Conservation (phyloP, 805 yeast genomes). For the Cyberlindnera euphorbiae region DNA sequence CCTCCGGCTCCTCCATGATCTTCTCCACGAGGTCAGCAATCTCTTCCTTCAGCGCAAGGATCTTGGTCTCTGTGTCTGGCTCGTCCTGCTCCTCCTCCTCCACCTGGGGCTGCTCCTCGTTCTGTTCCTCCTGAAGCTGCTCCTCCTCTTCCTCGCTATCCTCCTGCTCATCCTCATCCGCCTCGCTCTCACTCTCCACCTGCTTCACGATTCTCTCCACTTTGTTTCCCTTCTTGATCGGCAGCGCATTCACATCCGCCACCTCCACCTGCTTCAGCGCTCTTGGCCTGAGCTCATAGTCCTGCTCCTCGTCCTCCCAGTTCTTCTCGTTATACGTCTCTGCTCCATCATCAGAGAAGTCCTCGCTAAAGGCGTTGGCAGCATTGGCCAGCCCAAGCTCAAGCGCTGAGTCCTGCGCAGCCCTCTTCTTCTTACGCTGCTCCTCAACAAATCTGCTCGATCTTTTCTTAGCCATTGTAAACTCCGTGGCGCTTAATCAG, state of each 20-base stretch:
- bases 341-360: slow-evolving; percentile 7
- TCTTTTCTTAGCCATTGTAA: slow-evolving; percentile 33
- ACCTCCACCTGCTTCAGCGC: slow-evolving; percentile 39
- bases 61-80: slow-evolving; percentile 47
- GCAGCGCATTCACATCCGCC: slow-evolving; percentile 62
- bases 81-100: slow-evolving; percentile 27
- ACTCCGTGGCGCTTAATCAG: neutral
- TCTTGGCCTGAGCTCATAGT: slow-evolving; percentile 74
- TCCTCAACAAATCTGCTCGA: slow-evolving; percentile 32
- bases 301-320: slow-evolving; percentile 76
- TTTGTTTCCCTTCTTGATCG: slow-evolving; percentile 73
- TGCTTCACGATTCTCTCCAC: slow-evolving; percentile 58
- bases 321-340: slow-evolving; percentile 4
- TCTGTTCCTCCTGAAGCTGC: slow-evolving; percentile 10
- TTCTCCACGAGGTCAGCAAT: slow-evolving; percentile 77
- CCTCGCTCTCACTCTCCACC: slow-evolving; percentile 17
- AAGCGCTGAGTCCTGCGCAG: slow-evolving; percentile 21
- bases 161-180: slow-evolving; percentile 23
- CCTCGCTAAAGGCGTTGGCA: slow-evolving; percentile 11
- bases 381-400: slow-evolving; percentile 23
- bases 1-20: slow-evolving; percentile 86
- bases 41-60: slow-evolving; percentile 68
- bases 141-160: slow-evolving; percentile 22
- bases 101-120: slow-evolving; percentile 5
- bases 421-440: slow-evolving; percentile 23